phyloP scores from a whole-genome alignment of 1,139 yeast genomes.

The Magnusiomyces ingens region DNA sequence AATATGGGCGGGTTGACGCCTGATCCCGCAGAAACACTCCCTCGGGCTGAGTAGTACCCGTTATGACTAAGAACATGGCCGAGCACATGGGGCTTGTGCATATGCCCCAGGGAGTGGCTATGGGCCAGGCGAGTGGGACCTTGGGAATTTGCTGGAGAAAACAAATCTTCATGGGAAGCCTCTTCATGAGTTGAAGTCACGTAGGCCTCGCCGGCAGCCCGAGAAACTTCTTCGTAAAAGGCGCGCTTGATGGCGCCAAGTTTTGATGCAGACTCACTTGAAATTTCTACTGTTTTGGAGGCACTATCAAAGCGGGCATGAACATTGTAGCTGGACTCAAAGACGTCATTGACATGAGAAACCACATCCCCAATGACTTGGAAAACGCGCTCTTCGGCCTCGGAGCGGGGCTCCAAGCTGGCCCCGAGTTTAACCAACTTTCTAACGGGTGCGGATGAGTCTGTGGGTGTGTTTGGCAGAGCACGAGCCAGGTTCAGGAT shows the following conservation, averaged over 20 bases:
- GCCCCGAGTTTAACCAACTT: not conserved
- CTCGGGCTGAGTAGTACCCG: not conserved
- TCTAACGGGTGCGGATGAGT: not conserved
- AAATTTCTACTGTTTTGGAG: constrained; percentile 26
- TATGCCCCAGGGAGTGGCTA: too few relatives aligned
- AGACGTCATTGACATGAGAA: constrained; percentile 75
- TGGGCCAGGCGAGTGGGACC: too few relatives aligned
- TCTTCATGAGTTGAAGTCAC: not conserved
- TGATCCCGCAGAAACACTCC: not conserved
- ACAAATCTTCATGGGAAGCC: too few relatives aligned
- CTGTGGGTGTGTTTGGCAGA: not conserved
- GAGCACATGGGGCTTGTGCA: too few relatives aligned
- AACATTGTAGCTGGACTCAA: constrained; percentile 48
- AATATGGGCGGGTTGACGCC: not conserved
- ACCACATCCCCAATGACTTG: constrained; percentile 78
- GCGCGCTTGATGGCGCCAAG: constrained; percentile 25
- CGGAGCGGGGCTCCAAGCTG: not conserved
- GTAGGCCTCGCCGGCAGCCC: not conserved
- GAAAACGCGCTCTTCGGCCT: constrained; percentile 59
- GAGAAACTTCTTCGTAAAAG: constrained; percentile 14
- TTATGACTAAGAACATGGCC: too few relatives aligned
- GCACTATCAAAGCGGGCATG: constrained; percentile 73
- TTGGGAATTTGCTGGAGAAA: too few relatives aligned
- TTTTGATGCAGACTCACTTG: constrained; percentile 20
- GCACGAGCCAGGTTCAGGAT: constrained; percentile 36